phyloP scores from a whole-genome alignment of 768 basidiomycete genomes.

The Tricholoma matsutake region DNA sequence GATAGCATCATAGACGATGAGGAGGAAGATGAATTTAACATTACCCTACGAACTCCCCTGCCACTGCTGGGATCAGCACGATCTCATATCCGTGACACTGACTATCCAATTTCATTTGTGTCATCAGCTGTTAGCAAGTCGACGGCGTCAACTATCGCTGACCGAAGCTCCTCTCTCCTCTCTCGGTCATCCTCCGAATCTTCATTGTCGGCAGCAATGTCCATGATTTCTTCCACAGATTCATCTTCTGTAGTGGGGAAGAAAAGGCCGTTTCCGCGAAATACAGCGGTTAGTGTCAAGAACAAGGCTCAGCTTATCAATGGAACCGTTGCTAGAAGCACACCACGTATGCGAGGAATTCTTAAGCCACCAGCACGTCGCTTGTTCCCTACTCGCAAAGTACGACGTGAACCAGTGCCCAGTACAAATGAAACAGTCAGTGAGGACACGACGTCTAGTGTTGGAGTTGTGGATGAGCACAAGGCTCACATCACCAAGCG shows the following conservation, averaged over 20 bases:
- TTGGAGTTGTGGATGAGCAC: conserved; percentile 13
- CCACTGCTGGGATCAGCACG: conserved; percentile 14
- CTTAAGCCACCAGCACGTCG: not conserved
- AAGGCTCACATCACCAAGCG: conserved; percentile 27
- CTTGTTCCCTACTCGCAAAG: not conserved
- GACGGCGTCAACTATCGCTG: conserved; percentile 37
- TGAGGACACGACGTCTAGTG: conserved; percentile 13
- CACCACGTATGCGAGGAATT: not conserved
- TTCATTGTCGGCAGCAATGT: conserved; percentile 24
- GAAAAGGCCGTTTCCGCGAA: conserved; percentile 37
- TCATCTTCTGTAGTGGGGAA: conserved; percentile 39
- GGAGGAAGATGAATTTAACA: conserved; percentile 65
- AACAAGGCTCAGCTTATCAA: conserved; percentile 22
- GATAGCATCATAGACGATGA: conserved; percentile 29
- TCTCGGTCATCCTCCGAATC: conserved; percentile 43
- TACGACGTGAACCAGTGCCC: not conserved
- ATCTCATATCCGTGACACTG: conserved; percentile 7
- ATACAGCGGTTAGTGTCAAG: conserved; percentile 13
- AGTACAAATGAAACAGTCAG: not conserved
- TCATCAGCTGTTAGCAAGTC: conserved; percentile 24
- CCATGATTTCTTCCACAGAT: conserved; percentile 24
- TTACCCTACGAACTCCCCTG: conserved; percentile 64
- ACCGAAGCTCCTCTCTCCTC: conserved; percentile 35
- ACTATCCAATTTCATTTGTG: conserved; percentile 14
- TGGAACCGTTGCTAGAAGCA: not conserved